Conservation (phyloP, 2,329 filamentous ascomycete genomes). For the Pseudocercospora cruenta region DNA sequence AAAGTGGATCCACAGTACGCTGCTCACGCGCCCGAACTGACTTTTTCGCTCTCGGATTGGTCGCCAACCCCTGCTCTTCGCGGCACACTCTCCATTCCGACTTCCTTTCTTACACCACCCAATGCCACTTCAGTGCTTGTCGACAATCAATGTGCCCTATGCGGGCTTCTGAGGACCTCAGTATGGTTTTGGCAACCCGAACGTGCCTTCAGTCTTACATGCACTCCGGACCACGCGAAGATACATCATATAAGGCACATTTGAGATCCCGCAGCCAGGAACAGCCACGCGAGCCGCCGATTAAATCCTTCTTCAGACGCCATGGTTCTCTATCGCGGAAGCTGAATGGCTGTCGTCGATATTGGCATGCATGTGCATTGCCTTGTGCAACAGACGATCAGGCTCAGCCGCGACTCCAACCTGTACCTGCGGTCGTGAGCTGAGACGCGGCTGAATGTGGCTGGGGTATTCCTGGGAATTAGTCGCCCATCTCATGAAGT, state of each 20-base stretch:
- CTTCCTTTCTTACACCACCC: neutral
- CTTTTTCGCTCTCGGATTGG: constrained; percentile 2
- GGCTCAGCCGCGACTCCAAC: neutral
- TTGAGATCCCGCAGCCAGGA: neutral
- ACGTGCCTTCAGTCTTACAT: neutral
- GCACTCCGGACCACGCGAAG: neutral
- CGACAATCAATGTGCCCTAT: neutral
- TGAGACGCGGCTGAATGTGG: neutral
- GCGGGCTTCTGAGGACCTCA: neutral
- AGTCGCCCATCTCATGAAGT: neutral
- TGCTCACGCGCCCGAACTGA: neutral
- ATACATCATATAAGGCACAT: neutral
- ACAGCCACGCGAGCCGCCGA: neutral
- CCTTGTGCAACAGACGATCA: neutral
- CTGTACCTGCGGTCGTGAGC: neutral
- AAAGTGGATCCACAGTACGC: neutral
- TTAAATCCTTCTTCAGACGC: neutral
- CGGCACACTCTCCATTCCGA: neutral
- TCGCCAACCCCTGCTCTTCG: neutral
- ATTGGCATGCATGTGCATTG: neutral
- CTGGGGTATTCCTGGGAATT: neutral
- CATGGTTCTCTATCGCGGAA: neutral
- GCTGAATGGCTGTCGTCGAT: neutral
- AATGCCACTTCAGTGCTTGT: neutral
- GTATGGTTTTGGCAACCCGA: neutral